Evolutionary conservation across 2,329 filamentous ascomycete genomes (phyloP).

Genomic region (Aspergillus quadricinctus): DNA sequence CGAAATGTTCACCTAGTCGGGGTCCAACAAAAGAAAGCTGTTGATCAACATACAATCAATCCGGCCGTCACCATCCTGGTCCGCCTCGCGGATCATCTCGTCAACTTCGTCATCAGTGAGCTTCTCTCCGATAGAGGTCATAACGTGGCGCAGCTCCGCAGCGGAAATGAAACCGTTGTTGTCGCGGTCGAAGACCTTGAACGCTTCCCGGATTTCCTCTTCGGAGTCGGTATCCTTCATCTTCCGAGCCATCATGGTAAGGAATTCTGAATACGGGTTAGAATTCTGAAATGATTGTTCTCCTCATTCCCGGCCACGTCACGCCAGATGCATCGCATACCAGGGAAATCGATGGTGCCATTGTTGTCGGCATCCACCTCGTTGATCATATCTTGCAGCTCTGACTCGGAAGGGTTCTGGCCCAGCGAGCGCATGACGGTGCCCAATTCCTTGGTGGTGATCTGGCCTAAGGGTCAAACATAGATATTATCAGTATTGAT

Average conservation of each 20-base stretch:
- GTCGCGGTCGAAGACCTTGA: conserved; percentile 87
- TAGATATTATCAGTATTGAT: conserved; percentile 9
- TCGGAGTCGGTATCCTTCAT: conserved; percentile 93
- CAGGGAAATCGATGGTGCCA: conserved; percentile 86
- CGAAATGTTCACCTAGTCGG: background rate
- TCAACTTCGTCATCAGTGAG: conserved; percentile 86
- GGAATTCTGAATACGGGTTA: conserved; percentile 60
- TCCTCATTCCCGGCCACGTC: background rate
- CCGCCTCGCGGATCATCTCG: conserved; percentile 88
- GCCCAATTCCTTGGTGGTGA: conserved; percentile 85
- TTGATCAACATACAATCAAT: conserved; percentile 69
- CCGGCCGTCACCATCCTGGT: conserved; percentile 82
- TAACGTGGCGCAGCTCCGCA: conserved; percentile 81
- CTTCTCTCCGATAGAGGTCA: conserved; percentile 90
- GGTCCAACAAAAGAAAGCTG: background rate
- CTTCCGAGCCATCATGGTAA: conserved; percentile 91
- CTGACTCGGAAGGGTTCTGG: conserved; percentile 85
- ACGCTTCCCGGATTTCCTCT: conserved; percentile 84
- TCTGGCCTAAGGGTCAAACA: conserved; percentile 60
- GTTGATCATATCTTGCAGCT: conserved; percentile 92
- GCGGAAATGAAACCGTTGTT: conserved; percentile 91
- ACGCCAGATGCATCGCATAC: conserved; percentile 46
- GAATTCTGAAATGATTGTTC: background rate
- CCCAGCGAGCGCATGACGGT: conserved; percentile 88
- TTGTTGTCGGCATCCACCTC: conserved; percentile 92